phyloP scores from a whole-genome alignment of 2,329 filamentous ascomycete species.

The Pezicula rhizophila region DNA sequence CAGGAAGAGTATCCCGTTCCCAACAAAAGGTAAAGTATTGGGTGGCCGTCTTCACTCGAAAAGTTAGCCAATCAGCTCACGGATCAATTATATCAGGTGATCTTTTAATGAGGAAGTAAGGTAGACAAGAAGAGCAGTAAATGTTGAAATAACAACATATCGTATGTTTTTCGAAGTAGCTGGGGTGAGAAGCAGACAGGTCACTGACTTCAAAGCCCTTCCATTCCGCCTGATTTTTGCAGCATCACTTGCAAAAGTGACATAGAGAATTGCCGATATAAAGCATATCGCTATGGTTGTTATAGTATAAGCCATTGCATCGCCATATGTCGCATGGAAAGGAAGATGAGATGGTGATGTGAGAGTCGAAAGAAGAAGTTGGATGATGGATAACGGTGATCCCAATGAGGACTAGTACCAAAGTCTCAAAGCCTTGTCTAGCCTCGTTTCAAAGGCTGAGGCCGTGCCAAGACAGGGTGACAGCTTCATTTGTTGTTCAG shows the following conservation, averaged over 20 bases:
- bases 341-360: neutral
- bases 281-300: constrained; percentile 9
- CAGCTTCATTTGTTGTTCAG: neutral
- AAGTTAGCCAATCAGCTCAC: constrained; percentile 3
- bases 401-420: no score
- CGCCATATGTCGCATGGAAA: neutral
- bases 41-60: constrained; percentile 20
- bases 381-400: neutral
- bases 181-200: neutral
- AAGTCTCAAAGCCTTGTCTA: neutral
- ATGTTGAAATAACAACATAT: neutral
- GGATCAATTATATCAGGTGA: no score
- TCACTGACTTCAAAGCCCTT: constrained; percentile 20
- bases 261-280: constrained; percentile 3
- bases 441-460: neutral
- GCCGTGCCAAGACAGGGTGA: neutral
- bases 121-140: no score
- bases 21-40: constrained; percentile 41
- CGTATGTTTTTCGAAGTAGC: neutral
- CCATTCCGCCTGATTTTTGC: constrained; percentile 23
- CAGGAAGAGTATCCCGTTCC: constrained; percentile 57
- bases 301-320: constrained; percentile 17
- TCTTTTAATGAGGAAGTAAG: neutral
- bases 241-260: constrained; percentile 9
- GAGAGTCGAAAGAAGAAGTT: neutral